Percentiles rank a stretch among this genome's conserved stretches.
Conservation (phyloP, 305 asterid genomes). For the Striga hermonthica region DNA sequence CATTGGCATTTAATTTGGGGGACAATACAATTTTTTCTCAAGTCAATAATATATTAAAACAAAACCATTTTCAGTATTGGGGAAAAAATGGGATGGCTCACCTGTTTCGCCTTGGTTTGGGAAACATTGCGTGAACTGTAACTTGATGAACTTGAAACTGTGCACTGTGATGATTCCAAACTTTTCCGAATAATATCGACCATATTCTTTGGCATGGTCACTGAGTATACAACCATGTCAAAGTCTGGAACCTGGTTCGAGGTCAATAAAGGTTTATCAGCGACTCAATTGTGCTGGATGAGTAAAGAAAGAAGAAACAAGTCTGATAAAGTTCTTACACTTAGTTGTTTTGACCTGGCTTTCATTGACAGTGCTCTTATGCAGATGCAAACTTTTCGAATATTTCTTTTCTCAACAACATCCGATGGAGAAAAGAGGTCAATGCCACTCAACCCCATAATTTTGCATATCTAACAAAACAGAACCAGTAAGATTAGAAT, state of each 20-base stretch:
- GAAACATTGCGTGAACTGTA: conserved; percentile 42
- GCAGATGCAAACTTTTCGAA: conserved; percentile 86
- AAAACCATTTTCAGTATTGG: neutral
- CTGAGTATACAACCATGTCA: conserved; percentile 57
- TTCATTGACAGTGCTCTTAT: conserved; percentile 76
- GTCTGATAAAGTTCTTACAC: conserved; percentile 42
- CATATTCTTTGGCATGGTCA: conserved; percentile 78
- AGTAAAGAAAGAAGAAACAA: neutral
- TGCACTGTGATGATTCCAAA: conserved; percentile 71
- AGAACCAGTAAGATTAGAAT: conserved; percentile 9
- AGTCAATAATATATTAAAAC: neutral
- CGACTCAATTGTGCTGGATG: neutral
- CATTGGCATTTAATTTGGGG: conserved; percentile 7
- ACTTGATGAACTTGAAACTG: conserved; percentile 61
- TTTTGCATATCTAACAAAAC: conserved; percentile 63
- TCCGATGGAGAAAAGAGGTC: conserved; percentile 95
- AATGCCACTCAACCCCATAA: conserved; percentile 84
- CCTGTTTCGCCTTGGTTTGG: conserved; percentile 46
- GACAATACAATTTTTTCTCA: neutral
- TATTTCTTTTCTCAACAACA: conserved; percentile 78
- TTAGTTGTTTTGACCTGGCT: conserved; percentile 71
- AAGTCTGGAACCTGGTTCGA: conserved; percentile 72
- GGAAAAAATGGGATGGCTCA: conserved; percentile 19
- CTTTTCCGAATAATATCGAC: conserved; percentile 68
- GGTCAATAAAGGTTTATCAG: conserved; percentile 3